Conservation (phyloP, 306 rosid species). For the Hippophae rhamnoides region DNA sequence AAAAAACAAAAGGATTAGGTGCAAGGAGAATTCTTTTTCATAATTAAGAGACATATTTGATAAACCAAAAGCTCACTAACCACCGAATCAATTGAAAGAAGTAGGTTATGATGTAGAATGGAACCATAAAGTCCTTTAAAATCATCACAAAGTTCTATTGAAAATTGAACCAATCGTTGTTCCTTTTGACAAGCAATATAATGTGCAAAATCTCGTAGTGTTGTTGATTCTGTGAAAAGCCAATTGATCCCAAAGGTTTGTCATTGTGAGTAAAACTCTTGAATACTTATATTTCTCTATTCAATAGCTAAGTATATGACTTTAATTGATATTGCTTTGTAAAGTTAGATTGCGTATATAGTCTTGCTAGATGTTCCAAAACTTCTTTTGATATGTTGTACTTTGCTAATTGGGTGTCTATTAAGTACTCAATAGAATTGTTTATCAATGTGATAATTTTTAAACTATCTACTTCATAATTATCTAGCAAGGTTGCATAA, state of each 20-base stretch:
- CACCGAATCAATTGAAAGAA: not conserved
- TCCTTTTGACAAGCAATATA: not conserved
- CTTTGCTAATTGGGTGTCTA: too few species aligned
- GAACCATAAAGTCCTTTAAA: not conserved
- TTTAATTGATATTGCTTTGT: too few species aligned
- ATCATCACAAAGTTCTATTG: not conserved
- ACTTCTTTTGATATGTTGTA: too few species aligned
- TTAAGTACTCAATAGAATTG: too few species aligned
- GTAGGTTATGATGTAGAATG: not conserved
- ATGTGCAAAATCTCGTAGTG: not conserved
- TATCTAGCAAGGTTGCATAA: too few species aligned
- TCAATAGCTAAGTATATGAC: not conserved
- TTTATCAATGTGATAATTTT: too few species aligned
- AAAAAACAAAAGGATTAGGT: not conserved
- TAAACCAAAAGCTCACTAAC: not conserved
- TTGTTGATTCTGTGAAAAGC: not conserved
- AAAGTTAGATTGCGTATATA: too few species aligned
- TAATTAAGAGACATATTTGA: not conserved
- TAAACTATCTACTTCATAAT: too few species aligned
- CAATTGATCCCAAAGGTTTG: not conserved
- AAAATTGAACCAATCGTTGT: not conserved
- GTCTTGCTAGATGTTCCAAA: too few species aligned
- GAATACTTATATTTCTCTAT: not conserved
- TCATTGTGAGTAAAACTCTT: not conserved
- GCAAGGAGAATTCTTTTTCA: not conserved